phyloP scores from a whole-genome alignment of 176 grass and related monocot species.

The Panicum miliaceum region DNA sequence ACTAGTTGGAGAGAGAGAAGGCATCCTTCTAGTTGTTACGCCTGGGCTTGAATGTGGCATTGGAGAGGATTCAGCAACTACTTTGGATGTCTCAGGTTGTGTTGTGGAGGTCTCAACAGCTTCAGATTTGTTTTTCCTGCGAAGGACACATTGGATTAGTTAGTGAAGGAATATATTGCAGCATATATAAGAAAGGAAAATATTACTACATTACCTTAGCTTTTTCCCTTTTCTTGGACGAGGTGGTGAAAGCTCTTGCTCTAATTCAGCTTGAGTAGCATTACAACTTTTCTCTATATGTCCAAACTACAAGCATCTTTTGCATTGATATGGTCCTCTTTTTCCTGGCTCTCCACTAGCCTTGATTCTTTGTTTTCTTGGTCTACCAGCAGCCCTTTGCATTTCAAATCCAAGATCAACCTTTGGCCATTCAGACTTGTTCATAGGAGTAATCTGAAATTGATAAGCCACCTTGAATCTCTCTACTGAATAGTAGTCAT shows the following conservation, averaged over 20 bases:
- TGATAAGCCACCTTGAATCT: too few species aligned
- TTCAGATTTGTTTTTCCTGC: background rate
- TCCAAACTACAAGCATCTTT: background rate
- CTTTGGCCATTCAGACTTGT: too few species aligned
- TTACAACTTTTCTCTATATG: background rate
- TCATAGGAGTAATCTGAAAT: too few species aligned
- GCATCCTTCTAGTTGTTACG: background rate
- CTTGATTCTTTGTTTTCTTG: background rate
- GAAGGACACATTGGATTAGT: background rate
- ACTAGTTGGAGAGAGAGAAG: background rate
- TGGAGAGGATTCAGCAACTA: background rate
- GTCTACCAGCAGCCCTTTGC: background rate
- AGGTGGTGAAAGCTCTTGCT: background rate
- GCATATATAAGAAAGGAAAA: background rate
- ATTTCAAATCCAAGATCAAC: too few species aligned
- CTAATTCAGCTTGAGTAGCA: conserved; percentile 6
- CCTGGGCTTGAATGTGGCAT: background rate
- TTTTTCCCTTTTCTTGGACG: background rate
- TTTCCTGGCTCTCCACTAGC: background rate
- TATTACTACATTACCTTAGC: background rate
- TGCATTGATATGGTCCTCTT: background rate
- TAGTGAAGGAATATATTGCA: background rate
- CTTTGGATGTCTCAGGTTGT: background rate
- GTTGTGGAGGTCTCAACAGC: too few species aligned
- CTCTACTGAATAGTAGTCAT: too few species aligned